phyloP scores from a whole-genome alignment of 108 stramenopile species.

The Fragilaria crotonensis region DNA sequence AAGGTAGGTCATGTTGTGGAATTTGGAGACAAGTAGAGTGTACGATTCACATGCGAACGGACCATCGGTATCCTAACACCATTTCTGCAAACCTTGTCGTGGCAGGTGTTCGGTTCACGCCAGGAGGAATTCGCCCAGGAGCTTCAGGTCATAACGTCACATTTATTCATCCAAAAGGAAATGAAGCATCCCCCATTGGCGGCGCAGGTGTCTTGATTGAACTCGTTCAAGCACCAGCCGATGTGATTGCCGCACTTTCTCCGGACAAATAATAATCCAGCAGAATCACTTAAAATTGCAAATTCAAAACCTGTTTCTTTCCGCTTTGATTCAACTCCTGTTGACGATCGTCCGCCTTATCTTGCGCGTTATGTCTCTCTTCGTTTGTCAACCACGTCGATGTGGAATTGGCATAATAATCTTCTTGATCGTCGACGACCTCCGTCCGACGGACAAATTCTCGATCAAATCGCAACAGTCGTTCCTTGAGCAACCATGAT shows the following conservation, averaged over 20 bases:
- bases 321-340: slow-evolving; percentile 13
- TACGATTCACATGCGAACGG: too few species aligned
- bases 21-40: too few species aligned
- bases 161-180: slow-evolving; percentile 98
- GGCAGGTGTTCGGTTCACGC: slow-evolving; percentile 66
- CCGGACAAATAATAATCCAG: too few species aligned
- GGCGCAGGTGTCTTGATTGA: slow-evolving; percentile 95
- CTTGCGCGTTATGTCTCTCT: slow-evolving; percentile 23
- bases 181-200: slow-evolving; percentile 74
- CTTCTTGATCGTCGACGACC: slow-evolving; percentile 56
- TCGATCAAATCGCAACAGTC: slow-evolving; percentile 42
- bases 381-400: slow-evolving; percentile 39
- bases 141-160: slow-evolving; percentile 92
- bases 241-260: slow-evolving; percentile 73
- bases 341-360: slow-evolving; percentile 18
- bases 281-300: too few species aligned
- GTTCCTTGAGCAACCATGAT: slow-evolving; percentile 35
- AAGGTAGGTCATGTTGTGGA: slow-evolving; percentile 30
- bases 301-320: slow-evolving; percentile 27
- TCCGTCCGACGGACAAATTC: slow-evolving; percentile 32
- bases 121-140: slow-evolving; percentile 90
- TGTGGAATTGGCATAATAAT: slow-evolving; percentile 25
- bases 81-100: too few species aligned
- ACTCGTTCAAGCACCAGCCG: slow-evolving; percentile 93
- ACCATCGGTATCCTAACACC: too few species aligned